These are phyloP conservation scores for Candida broadrunensis DNA, from an alignment of 805 yeast genomes.

Conservation along the genomic window DNA sequence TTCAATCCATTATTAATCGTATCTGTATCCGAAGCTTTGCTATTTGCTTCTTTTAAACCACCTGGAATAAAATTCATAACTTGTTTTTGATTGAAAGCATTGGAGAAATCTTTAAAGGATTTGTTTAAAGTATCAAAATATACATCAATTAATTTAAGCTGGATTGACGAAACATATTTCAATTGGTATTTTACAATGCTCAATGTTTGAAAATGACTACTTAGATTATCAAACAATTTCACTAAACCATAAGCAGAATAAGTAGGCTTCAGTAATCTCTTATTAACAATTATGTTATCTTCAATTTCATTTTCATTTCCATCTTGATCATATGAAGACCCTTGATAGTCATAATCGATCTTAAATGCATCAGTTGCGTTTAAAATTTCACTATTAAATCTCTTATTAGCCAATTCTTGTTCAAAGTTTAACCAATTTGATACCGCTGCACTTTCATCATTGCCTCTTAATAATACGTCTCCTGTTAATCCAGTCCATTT, in stretches of 20 bases:
- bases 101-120: slow-evolving; percentile 43
- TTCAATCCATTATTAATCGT: slow-evolving; percentile 16
- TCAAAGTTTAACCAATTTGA: slow-evolving; percentile 55
- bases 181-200: slow-evolving; percentile 50
- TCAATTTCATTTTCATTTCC: slow-evolving; percentile 17
- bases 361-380: slow-evolving; percentile 47
- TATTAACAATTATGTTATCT: slow-evolving; percentile 2
- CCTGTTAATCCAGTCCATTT: slow-evolving; percentile 50
- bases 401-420: slow-evolving; percentile 44
- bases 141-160: slow-evolving; percentile 51
- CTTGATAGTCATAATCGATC: slow-evolving; percentile 53
- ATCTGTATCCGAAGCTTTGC: slow-evolving; percentile 9
- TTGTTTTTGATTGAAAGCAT: slow-evolving; percentile 27
- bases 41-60: slow-evolving; percentile 27
- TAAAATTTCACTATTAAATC: slow-evolving; percentile 51
- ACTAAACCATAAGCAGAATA: slow-evolving; percentile 57
- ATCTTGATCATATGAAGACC: slow-evolving; percentile 14
- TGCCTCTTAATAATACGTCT: slow-evolving; percentile 32
- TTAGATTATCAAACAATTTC: slow-evolving; percentile 55
- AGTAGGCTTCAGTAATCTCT: slow-evolving; percentile 45
- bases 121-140: slow-evolving; percentile 44
- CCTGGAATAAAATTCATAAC: slow-evolving; percentile 36
- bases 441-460: slow-evolving; percentile 28
- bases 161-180: slow-evolving; percentile 56
- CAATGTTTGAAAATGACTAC: slow-evolving; percentile 51